phyloP scores from a whole-genome alignment of 176 grass and related monocot genomes.

The Canna indica region DNA sequence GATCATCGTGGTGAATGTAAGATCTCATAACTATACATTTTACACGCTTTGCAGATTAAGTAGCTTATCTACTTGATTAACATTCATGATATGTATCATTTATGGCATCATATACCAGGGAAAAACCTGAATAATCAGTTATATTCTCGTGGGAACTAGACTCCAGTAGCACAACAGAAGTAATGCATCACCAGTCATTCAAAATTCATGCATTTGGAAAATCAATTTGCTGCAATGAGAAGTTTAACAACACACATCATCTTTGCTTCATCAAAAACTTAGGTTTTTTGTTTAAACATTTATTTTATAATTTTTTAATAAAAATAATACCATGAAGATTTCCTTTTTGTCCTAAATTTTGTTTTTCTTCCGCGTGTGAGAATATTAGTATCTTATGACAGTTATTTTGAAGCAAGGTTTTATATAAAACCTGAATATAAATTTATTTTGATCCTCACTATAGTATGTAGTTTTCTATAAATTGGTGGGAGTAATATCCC shows the following conservation, averaged over 20 bases:
- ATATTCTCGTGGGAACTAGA: not conserved
- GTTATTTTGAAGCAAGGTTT: not conserved
- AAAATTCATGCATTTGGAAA: not conserved
- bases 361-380: not conserved
- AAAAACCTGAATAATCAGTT: not conserved
- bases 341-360: not conserved
- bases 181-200: not conserved
- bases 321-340: not conserved
- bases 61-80: not conserved
- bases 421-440: too few species aligned
- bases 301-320: not conserved
- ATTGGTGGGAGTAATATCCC: too few species aligned
- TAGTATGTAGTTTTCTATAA: too few species aligned
- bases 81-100: not conserved
- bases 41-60: not conserved
- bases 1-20: conserved; percentile 96
- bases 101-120: not conserved
- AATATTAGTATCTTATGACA: not conserved
- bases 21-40: not conserved
- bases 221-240: not conserved
- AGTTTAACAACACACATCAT: not conserved
- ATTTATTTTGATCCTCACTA: too few species aligned
- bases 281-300: not conserved
- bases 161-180: not conserved
- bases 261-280: too few species aligned